Percentiles rank a stretch among this genome's conserved stretches.
phyloP scores from a whole-genome alignment of 1,284 basidiomycete species.

The Xanthoconium separans region DNA sequence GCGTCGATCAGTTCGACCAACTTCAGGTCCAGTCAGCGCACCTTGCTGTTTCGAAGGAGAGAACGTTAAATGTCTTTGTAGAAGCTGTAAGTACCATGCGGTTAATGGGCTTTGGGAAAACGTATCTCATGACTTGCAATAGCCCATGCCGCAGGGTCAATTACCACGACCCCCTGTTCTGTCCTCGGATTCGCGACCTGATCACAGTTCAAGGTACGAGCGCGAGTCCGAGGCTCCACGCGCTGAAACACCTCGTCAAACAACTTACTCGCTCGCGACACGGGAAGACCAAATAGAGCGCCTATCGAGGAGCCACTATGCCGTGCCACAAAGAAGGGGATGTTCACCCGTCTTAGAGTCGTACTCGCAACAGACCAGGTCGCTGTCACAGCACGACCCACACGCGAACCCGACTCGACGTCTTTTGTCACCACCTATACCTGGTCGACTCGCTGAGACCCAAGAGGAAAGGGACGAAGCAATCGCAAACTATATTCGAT shows the following conservation, averaged over 20 bases:
- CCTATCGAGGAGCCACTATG: slow-evolving; percentile 25
- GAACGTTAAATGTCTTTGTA: slow-evolving; percentile 48
- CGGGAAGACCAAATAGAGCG: slow-evolving; percentile 31
- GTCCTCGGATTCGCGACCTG: slow-evolving; percentile 16
- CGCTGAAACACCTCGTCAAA: slow-evolving; percentile 1
- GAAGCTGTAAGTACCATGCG: slow-evolving; percentile 42
- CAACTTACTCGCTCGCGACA: slow-evolving; percentile 14
- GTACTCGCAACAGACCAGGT: slow-evolving; percentile 15
- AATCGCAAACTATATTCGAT: slow-evolving; percentile 40
- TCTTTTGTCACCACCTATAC: slow-evolving; percentile 24
- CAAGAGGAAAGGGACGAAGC: slow-evolving; percentile 36
- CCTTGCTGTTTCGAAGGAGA: slow-evolving; percentile 44
- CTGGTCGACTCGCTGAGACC: slow-evolving; percentile 33
- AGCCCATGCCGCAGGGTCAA: slow-evolving; percentile 31
- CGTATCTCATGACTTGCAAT: slow-evolving; percentile 9
- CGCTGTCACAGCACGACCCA: slow-evolving; percentile 9
- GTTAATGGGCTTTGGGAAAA: background rate
- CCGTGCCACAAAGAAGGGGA: slow-evolving; percentile 5
- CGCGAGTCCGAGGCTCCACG: slow-evolving; percentile 13
- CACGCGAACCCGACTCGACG: slow-evolving; percentile 4
- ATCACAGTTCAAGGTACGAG: slow-evolving; percentile 16
- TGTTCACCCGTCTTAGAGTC: slow-evolving; percentile 20
- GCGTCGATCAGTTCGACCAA: slow-evolving; percentile 51
- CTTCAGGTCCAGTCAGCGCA: slow-evolving; percentile 47
- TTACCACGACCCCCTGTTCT: slow-evolving; percentile 29